Percentiles rank a stretch among this genome's conserved stretches.
phyloP scores from a whole-genome alignment of 208 protist species.

The Leishmania tropica region DNA sequence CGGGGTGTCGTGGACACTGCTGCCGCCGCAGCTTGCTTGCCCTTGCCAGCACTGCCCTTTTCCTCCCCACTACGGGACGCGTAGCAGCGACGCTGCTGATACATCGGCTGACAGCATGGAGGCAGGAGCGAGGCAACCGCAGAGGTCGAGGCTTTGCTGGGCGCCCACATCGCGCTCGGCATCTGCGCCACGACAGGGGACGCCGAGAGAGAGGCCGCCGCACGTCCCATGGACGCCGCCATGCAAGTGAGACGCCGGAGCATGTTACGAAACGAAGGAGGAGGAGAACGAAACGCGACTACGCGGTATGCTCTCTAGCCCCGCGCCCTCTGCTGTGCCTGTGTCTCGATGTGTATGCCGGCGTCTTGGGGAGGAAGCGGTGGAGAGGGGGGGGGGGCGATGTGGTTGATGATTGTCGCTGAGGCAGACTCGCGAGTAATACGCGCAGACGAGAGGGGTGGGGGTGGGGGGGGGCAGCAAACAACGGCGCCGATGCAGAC shows the following conservation, averaged over 20 bases:
- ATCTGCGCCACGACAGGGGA: neutral
- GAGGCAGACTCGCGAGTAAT: neutral
- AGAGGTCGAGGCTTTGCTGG: neutral
- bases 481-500: too few relatives aligned
- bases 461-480: too few relatives aligned
- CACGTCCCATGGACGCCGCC: neutral
- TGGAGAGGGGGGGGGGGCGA: neutral
- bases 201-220: neutral
- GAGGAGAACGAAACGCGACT: neutral
- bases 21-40: conserved; percentile 10
- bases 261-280: conserved; percentile 4
- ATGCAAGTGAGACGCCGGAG: conserved; percentile 24
- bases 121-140: neutral
- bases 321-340: neutral
- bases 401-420: neutral
- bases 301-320: neutral
- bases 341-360: neutral
- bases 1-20: conserved; percentile 10
- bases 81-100: conserved; percentile 10
- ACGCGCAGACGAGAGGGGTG: too few relatives aligned
- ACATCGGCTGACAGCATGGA: neutral
- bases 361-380: neutral
- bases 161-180: neutral
- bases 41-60: conserved; percentile 4
- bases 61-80: conserved; percentile 21